phyloP scores from a whole-genome alignment of 1,284 basidiomycete genomes.

The Melampsora allii-populina region DNA sequence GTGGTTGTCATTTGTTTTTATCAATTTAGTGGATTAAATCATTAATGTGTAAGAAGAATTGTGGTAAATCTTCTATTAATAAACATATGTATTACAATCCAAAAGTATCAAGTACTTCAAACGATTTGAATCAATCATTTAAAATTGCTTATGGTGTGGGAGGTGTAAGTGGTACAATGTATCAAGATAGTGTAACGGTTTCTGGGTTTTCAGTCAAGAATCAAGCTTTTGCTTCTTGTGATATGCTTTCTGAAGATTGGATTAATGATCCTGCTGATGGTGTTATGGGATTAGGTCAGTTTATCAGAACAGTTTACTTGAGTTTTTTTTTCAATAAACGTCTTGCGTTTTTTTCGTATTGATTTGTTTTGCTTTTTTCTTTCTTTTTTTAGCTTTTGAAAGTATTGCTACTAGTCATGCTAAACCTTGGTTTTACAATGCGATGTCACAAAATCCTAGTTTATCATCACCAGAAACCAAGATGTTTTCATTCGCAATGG shows the following conservation, averaged over 20 bases:
- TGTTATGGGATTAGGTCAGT: conserved; percentile 40
- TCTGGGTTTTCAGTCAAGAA: conserved; percentile 10
- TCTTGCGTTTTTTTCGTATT: neutral
- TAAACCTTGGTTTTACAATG: conserved; percentile 43
- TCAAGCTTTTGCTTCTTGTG: conserved; percentile 40
- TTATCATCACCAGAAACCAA: conserved; percentile 10
- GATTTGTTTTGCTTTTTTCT: neutral
- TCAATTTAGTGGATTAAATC: conserved; percentile 36
- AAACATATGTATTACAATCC: conserved; percentile 35
- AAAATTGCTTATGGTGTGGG: conserved; percentile 40
- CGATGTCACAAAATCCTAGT: conserved; percentile 21
- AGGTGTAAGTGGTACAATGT: conserved; percentile 33
- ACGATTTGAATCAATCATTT: conserved; percentile 19
- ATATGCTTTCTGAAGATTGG: conserved; percentile 42
- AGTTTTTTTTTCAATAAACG: neutral
- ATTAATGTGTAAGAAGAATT: conserved; percentile 34
- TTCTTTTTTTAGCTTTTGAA: conserved; percentile 33
- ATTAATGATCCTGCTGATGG: conserved; percentile 43
- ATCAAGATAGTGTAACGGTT: conserved; percentile 31
- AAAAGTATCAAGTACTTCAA: conserved; percentile 25
- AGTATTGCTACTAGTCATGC: conserved; percentile 34
- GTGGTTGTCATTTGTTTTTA: no score
- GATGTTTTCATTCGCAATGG: conserved; percentile 42
- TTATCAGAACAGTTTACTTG: neutral
- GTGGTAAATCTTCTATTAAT: conserved; percentile 11